phyloP scores from a whole-genome alignment of 2,329 filamentous ascomycete genomes.

The Teratosphaeria pseudoeucalypti region DNA sequence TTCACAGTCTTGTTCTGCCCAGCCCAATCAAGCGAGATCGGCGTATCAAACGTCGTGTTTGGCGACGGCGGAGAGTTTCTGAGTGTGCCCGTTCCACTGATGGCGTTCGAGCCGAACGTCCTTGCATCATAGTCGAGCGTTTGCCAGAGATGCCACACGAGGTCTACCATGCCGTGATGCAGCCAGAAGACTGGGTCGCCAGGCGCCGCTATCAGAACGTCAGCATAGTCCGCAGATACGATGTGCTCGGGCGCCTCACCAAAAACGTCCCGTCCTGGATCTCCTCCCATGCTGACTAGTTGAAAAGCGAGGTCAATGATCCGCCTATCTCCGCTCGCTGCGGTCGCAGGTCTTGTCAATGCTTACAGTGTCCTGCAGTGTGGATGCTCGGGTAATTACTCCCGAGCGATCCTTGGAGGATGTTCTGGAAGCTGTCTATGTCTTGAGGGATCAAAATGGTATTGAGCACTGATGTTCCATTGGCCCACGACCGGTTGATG shows the following conservation, averaged over 20 bases:
- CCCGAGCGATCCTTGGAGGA: slow-evolving; percentile 20
- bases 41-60: slow-evolving; percentile 36
- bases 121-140: slow-evolving; percentile 31
- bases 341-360: not conserved
- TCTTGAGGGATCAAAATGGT: slow-evolving; percentile 17
- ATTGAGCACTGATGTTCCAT: slow-evolving; percentile 8
- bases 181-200: slow-evolving; percentile 39
- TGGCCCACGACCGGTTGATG: slow-evolving; percentile 11
- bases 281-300: not conserved
- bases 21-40: slow-evolving; percentile 25
- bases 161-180: slow-evolving; percentile 40
- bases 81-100: slow-evolving; percentile 37
- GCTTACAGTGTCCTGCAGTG: slow-evolving; percentile 36
- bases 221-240: not conserved
- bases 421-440: slow-evolving; percentile 18
- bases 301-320: not conserved
- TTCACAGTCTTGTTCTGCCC: slow-evolving; percentile 8
- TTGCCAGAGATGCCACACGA: slow-evolving; percentile 42
- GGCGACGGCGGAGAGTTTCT: slow-evolving; percentile 33
- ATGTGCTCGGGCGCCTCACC: slow-evolving; percentile 25
- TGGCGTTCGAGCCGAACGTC: slow-evolving; percentile 22
- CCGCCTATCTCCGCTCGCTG: no score
- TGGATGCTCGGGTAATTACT: slow-evolving; percentile 30
- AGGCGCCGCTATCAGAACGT: not conserved
- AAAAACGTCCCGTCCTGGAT: slow-evolving; percentile 32